Evolutionary conservation across 73 alveolate species (phyloP), one percentile per base, ranked within the genome.

Genomic region (Tetrahymena elliotti): DNA sequence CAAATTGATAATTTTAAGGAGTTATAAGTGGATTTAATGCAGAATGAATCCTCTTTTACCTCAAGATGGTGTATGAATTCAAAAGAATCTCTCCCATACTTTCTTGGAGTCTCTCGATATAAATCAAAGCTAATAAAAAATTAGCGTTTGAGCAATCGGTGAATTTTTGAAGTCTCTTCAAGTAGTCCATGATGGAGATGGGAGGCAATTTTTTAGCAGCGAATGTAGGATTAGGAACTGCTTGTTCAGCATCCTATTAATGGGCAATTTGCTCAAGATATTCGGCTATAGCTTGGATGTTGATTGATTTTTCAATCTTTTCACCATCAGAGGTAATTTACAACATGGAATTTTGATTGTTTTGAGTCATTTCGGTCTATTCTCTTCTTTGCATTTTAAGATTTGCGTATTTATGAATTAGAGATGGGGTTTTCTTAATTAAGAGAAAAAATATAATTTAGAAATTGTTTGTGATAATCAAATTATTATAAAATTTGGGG

Each of bases 131-230:
- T 40, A 97, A 34, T 52, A 97, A 93, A 35, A 93, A 95, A 93
- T 96, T 93, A 33, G 94, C 96, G n/a, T 96, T 95, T 41, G 96
- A 96, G 83, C 97, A 96, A 93, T 97, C 84, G 35, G 96, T 95
- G 93, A 95, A 97, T 94, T 97, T 97, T 83, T 94, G 93, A 24
- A 97, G 94, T 33, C 99, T 96, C 41, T 94, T 93, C 33, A 97
- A 84, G 95, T 97, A 97, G 83, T 53, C 95, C 34, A 93, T 34
- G 22, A 97, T 83, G 33, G 98, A 93, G 33, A 97, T 97, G 35
- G 97, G 38, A 35, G 99, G 98, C 36, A 93, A 31, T 96, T 94
- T 96, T 24, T 53, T 36, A 16, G 95, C 96, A 88, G 93, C 93
- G 84, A 94, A 94, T 53, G 35, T 34, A 10, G 96, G 88, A 36